Evolutionary conservation across 2,329 filamentous ascomycete genomes (phyloP).

Genomic region (Alternaria ventricosa): DNA sequence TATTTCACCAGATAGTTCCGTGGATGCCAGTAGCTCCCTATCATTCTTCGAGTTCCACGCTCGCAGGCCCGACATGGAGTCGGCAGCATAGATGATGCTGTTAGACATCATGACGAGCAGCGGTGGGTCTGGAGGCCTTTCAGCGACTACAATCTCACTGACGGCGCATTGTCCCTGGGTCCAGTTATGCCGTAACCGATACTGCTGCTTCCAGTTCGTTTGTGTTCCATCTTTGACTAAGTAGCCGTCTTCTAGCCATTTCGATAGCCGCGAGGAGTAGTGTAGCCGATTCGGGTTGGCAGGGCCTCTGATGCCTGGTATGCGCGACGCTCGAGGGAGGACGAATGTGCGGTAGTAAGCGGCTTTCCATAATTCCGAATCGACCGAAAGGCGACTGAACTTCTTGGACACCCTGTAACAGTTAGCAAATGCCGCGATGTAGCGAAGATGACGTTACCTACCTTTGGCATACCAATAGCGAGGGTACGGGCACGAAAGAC

Average conservation of each 20-base stretch:
- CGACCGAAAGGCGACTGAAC: constrained; percentile 73
- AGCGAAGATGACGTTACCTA: constrained; percentile 37
- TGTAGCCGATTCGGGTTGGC: constrained; percentile 48
- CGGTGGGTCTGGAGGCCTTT: constrained; percentile 60
- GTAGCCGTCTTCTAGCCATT: constrained; percentile 68
- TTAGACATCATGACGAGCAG: constrained; percentile 79
- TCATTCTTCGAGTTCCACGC: constrained; percentile 74
- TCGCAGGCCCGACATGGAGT: constrained; percentile 71
- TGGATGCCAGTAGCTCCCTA: constrained; percentile 65
- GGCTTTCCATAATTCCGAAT: constrained; percentile 89
- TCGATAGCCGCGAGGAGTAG: constrained; percentile 63
- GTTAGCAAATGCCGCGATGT: constrained; percentile 6
- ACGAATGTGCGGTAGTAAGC: constrained; percentile 90
- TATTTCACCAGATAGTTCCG: constrained; percentile 28
- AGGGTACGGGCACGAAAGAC: constrained; percentile 72
- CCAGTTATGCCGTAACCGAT: constrained; percentile 92
- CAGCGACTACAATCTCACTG: constrained; percentile 73
- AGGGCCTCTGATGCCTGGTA: constrained; percentile 68
- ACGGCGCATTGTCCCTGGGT: constrained; percentile 79
- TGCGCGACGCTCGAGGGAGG: constrained; percentile 76
- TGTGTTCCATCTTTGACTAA: constrained; percentile 58
- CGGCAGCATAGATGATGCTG: constrained; percentile 79
- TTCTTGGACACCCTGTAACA: constrained; percentile 71
- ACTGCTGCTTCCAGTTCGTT: constrained; percentile 87
- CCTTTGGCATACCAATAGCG: constrained; percentile 70